Evolutionary conservation across 352 stramenopile genomes (phyloP).

Genomic region (Globisporangium recalcitrans): DNA sequence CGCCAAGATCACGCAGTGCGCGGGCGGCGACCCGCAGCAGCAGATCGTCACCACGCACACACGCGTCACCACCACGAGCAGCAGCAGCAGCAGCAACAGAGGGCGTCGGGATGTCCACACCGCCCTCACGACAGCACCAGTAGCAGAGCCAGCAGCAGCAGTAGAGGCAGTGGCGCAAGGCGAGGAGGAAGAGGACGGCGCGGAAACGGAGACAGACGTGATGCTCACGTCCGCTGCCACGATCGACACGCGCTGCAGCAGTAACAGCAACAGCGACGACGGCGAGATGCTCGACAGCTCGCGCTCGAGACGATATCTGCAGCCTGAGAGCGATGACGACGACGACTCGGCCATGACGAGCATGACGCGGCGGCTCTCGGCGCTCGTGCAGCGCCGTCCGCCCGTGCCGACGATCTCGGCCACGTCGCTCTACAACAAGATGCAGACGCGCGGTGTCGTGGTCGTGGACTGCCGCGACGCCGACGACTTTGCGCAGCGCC

Average conservation of each 20-base stretch:
- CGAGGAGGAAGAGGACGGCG: neutral
- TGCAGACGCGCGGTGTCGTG: conserved; percentile 64
- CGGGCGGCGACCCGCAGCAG: conserved; percentile 2
- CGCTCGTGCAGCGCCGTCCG: conserved; percentile 20
- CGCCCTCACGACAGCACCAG: neutral
- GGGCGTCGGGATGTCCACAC: neutral
- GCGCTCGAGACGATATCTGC: conserved; percentile 1
- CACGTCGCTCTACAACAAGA: conserved; percentile 65
- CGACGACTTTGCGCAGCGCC: conserved; percentile 33
- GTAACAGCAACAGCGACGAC: conserved; percentile 4
- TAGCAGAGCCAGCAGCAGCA: neutral
- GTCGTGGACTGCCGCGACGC: conserved; percentile 62
- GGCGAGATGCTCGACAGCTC: conserved; percentile 7
- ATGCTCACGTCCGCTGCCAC: conserved; percentile 14
- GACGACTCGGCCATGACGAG: conserved; percentile 17
- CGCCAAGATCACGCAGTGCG: conserved; percentile 16
- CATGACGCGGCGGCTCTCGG: conserved; percentile 23
- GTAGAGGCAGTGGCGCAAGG: neutral
- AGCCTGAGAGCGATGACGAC: neutral
- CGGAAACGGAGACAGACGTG: neutral
- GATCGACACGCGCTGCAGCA: conserved; percentile 6
- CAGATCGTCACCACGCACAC: conserved; percentile 2
- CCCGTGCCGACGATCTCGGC: conserved; percentile 54
- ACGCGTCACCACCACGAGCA: neutral
- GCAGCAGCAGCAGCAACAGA: neutral